phyloP scores from a whole-genome alignment of 179 eudicot species.

The Dionaea muscipula region DNA sequence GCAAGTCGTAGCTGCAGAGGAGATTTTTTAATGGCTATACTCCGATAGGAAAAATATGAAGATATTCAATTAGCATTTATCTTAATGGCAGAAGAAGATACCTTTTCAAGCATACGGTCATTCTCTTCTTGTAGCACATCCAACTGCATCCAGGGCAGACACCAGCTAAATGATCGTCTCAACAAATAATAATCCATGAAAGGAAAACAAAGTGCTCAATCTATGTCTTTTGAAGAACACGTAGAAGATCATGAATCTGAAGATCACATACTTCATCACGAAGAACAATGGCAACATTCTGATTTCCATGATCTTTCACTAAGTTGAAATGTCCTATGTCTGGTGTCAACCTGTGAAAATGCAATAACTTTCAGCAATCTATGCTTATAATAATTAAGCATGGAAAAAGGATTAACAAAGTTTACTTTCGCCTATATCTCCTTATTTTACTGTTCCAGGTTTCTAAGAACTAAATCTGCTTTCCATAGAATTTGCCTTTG shows the following conservation, averaged over 20 bases:
- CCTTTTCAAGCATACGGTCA: constrained; percentile 68
- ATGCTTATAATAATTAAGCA: too few species aligned
- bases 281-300: constrained; percentile 76
- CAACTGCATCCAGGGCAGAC: constrained; percentile 50
- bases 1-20: constrained; percentile 66
- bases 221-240: constrained; percentile 4
- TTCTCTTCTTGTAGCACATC: constrained; percentile 96
- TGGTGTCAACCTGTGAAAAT: constrained; percentile 42
- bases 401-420: too few species aligned
- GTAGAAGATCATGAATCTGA: neutral
- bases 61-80: neutral
- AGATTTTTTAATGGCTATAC: constrained; percentile 6
- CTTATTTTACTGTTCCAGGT: too few species aligned
- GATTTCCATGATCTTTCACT: constrained; percentile 43
- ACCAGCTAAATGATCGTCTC: constrained; percentile 12
- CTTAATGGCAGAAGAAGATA: constrained; percentile 15
- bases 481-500: too few species aligned
- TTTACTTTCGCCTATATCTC: too few species aligned
- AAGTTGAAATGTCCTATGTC: constrained; percentile 41
- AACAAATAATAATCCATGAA: neutral
- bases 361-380: constrained; percentile 3
- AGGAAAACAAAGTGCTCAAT: constrained; percentile 4
- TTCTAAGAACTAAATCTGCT: too few species aligned
- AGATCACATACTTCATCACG: constrained; percentile 66
- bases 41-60: neutral